phyloP scores from a whole-genome alignment of 495 filamentous ascomycete species.

The Acidomyces sp. region DNA sequence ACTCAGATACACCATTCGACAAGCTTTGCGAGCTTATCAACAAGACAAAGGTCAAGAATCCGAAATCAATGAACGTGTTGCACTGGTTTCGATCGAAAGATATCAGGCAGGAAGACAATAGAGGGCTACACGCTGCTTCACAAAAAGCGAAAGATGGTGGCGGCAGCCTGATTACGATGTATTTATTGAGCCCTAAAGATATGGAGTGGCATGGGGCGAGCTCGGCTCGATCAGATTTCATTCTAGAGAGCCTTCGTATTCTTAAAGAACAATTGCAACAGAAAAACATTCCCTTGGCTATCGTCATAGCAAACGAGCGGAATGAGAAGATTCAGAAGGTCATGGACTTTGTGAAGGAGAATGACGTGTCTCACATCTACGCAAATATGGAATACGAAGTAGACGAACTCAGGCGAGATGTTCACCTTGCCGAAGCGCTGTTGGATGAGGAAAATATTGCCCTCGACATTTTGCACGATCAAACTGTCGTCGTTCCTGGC shows the following conservation, averaged over 20 bases:
- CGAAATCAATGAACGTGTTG: constrained; percentile 22
- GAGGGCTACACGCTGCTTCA: constrained; percentile 29
- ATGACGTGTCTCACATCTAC: constrained; percentile 35
- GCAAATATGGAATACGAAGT: constrained; percentile 50
- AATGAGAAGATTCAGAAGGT: constrained; percentile 26
- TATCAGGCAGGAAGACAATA: constrained; percentile 34
- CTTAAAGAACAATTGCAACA: constrained; percentile 31
- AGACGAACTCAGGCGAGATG: constrained; percentile 41
- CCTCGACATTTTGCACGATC: constrained; percentile 30
- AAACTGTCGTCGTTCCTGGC: constrained; percentile 31
- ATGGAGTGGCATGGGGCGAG: constrained; percentile 33
- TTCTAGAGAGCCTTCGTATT: constrained; percentile 29
- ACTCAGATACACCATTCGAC: constrained; percentile 26
- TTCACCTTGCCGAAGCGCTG: constrained; percentile 25
- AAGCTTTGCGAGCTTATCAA: constrained; percentile 23
- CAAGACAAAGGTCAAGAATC: constrained; percentile 15
- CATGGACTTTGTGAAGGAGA: constrained; percentile 29
- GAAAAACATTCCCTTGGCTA: constrained; percentile 30
- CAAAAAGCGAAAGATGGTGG: constrained; percentile 22
- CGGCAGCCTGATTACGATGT: constrained; percentile 27
- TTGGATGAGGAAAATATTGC: constrained; percentile 17
- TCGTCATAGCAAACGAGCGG: constrained; percentile 25
- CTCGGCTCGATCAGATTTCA: constrained; percentile 32
- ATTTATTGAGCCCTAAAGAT: constrained; percentile 28
- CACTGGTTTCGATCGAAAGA: constrained; percentile 35